Evolutionary conservation across 805 yeast genomes (phyloP).

Genomic region (Starmerella bacillaris): DNA sequence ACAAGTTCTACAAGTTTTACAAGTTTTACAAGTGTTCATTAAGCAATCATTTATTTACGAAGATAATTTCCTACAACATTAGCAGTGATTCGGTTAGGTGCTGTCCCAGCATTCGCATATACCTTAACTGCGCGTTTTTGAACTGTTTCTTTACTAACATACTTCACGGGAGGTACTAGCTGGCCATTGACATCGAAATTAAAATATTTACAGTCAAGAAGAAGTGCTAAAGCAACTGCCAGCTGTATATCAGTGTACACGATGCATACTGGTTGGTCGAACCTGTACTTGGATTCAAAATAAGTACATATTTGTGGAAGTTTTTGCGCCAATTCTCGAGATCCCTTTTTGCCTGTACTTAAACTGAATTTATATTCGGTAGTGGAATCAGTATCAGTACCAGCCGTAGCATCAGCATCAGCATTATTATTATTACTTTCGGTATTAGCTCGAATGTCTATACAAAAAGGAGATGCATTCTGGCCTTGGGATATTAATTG

Average conservation of each 20-base stretch:
- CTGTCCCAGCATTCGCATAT: constrained; percentile 32
- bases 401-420: background rate
- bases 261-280: constrained; percentile 23
- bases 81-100: constrained; percentile 63
- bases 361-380: too few relatives aligned
- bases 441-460: too few relatives aligned
- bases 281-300: constrained; percentile 12
- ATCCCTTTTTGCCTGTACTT: constrained; percentile 38
- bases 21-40: too few relatives aligned
- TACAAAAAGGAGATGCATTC: too few relatives aligned
- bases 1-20: too few relatives aligned
- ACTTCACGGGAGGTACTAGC: constrained; percentile 12
- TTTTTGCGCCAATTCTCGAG: constrained; percentile 36
- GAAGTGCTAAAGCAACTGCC: constrained; percentile 45
- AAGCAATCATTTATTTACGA: constrained; percentile 6
- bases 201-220: constrained; percentile 33
- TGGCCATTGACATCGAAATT: constrained; percentile 26
- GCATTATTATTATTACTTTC: too few relatives aligned
- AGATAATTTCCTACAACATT: constrained; percentile 24
- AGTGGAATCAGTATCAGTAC: background rate
- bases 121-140: constrained; percentile 39
- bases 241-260: constrained; percentile 47
- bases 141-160: constrained; percentile 34
- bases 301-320: constrained; percentile 29
- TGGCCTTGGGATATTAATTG: too few relatives aligned